Evolutionary conservation across 1,284 basidiomycete genomes (phyloP).

Genomic region (Heliocybe sulcata): DNA sequence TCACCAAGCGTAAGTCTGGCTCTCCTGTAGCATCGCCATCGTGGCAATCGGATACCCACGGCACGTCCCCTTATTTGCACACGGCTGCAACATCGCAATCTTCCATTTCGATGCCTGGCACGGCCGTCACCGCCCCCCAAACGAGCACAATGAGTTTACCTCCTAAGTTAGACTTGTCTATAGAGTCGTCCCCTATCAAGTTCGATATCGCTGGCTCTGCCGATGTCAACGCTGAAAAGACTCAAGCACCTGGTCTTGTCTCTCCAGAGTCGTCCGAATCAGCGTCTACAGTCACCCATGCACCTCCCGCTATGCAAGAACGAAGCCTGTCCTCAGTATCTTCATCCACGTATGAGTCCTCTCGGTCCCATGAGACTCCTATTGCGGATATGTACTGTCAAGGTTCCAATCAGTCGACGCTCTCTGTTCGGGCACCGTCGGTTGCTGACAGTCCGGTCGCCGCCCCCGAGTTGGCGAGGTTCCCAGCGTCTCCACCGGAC

Average conservation of each 20-base stretch:
- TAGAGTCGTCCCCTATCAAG: conserved; percentile 37
- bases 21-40: conserved; percentile 7
- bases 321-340: conserved; percentile 16
- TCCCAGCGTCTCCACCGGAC: conserved; percentile 33
- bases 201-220: conserved; percentile 21
- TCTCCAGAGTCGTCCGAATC: neutral
- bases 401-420: neutral
- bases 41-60: conserved; percentile 6
- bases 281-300: neutral
- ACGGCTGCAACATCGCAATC: conserved; percentile 38
- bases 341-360: neutral
- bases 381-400: conserved; percentile 37
- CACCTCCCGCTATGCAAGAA: conserved; percentile 8
- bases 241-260: neutral
- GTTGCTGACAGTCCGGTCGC: conserved; percentile 17
- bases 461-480: conserved; percentile 20
- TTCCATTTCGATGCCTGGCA: conserved; percentile 17
- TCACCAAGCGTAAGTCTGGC: conserved; percentile 24
- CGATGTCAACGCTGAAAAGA: neutral
- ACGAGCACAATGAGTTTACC: conserved; percentile 30
- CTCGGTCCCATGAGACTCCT: conserved; percentile 30
- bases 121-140: conserved; percentile 30
- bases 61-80: conserved; percentile 1
- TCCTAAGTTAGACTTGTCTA: conserved; percentile 41
- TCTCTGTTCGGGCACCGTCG: conserved; percentile 17